These are phyloP conservation scores for Acanthamoeba royreba DNA, from an alignment of 208 protist species.

Conservation along the genomic window DNA sequence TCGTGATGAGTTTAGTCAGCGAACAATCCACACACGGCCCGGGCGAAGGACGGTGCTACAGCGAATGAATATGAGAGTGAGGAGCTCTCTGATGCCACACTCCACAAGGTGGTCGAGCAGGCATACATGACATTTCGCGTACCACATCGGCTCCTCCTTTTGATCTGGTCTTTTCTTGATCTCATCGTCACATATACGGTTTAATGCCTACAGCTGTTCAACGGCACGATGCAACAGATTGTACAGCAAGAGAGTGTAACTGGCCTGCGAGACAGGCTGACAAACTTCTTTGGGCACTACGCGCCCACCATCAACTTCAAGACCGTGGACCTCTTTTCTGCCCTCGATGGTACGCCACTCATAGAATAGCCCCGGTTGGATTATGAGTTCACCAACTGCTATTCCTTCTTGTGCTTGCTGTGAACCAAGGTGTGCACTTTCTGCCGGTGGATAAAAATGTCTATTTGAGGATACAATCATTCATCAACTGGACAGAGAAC, in stretches of 20 bases:
- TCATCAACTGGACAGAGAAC: slow-evolving; percentile 60
- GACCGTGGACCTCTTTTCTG: slow-evolving; percentile 59
- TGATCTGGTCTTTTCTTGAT: too few species aligned
- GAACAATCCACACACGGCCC: not conserved
- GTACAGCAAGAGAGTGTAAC: not conserved
- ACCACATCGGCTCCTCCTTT: not conserved
- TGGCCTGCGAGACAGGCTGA: not conserved
- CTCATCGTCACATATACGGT: too few species aligned
- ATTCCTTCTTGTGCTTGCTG: not conserved
- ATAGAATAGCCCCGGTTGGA: too few species aligned
- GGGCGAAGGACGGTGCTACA: not conserved
- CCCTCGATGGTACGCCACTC: slow-evolving; percentile 63
- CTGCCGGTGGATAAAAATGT: slow-evolving; percentile 70
- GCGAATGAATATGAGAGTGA: not conserved
- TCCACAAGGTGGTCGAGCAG: not conserved
- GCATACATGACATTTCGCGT: slow-evolving; percentile 6
- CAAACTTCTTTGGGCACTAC: slow-evolving; percentile 55
- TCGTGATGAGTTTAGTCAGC: too few species aligned
- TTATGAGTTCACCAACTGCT: not conserved
- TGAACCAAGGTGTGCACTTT: slow-evolving; percentile 61
- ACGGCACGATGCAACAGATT: not conserved
- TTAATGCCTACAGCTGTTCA: slow-evolving; percentile 47
- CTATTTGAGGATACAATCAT: slow-evolving; percentile 67
- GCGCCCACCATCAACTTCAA: slow-evolving; percentile 55
- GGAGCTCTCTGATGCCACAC: not conserved